Evolutionary conservation across 1,139 yeast species (phyloP), one percentile per base, ranked within the genome.

Genomic region (Geotrichum reessii): DNA sequence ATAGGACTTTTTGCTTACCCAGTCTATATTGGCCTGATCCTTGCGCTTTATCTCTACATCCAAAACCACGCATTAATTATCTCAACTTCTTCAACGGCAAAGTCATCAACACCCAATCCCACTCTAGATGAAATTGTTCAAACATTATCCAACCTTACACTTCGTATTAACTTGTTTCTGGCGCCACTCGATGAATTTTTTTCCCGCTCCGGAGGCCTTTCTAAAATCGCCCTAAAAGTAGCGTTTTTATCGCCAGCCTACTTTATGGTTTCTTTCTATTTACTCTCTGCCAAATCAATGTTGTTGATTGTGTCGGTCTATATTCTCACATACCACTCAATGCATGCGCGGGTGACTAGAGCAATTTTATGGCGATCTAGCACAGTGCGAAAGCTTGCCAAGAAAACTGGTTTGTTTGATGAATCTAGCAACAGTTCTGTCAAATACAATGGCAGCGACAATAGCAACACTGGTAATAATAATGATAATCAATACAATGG

Each of bases 51-150:
- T 7, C 4, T 17, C 33, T 52, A 44, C 31, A 33, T 44, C 5
- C 19, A 37, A 24, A 37, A 37, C 6, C 44, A 37, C 14, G n/a
- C 6, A n/a, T 12, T 37, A 17, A 19, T 19, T 14, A n/a, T 5
- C 17, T 37, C 44, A 17, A n/a, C 8, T n/a, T 37, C 44, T 7
- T 37, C 44, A 37, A 7, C 17, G n/a, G 5, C 44, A 17, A 33
- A 25, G 19, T 7, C 31, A 3, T 14, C 21, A 8, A n/a, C 49
- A 1, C 76, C 66, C 53, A 71, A 76, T 58, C 95, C 97, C 4
- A 88, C 96, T 0, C 76, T 93, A 63, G 98, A 93, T 70, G 95
- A 90, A 63, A 88, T 91, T 56, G 86, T 92, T n/a, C 90, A 85
- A 63, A 81, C 88, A 9, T 79, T 93, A 69, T 84, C 93, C 3